Base-by-base conservation (phyloP, 2,329 filamentous ascomycete genomes). In the Remersonia thermophila region DNA sequence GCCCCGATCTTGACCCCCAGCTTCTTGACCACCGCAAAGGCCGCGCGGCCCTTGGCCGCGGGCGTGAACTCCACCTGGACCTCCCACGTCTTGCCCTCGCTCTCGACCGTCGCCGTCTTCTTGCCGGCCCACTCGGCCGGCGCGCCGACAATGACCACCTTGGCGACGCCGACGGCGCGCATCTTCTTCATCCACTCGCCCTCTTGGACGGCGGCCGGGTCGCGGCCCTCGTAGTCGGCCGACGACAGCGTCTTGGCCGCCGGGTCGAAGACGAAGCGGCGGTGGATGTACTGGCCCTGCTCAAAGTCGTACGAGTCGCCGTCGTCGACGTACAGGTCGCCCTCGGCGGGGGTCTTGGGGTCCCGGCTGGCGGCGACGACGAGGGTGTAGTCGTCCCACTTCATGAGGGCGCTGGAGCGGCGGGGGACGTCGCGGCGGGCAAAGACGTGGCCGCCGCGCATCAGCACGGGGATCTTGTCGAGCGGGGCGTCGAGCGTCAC, bases 361-460 rank as follows among this genome's bases (percentile, higher is more conserved):
- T 72, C 66, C 47, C 75, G 73, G 47, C 73, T 66, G 12, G 93
- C 65, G 0, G 74, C 72, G 2, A 96, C 67, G 2, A 98, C 78
- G 2, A 98, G 73, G 0, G 91, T 98, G 63, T 94, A 94, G 28
- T 93, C 87, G 56, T 98, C 91, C 58, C 78, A 93, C 51, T 76
- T 81, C 91, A 96, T 96, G 31, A 95, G 67, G 14, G 82, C 78
- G 39, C 77, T 83, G 39, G 85, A 93, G 41, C 89, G 77, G 38
- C 91, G 77, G 3, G 87, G 86, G 16, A 79, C 76, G 52, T 98
- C 91, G 46, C 89, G 84, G 39, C 91, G 83, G 2, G 87, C 80
- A 51, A 96, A 79, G 50, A 98, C 80, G 56, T 96, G 83, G 1
- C 91, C 91, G 32, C 85, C 89, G 47, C 82, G 85, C 81, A 96